Evolutionary conservation across 352 stramenopile species (phyloP), one percentile per base, ranked within the genome.

Genomic region (Saprolegnia parasitica): DNA sequence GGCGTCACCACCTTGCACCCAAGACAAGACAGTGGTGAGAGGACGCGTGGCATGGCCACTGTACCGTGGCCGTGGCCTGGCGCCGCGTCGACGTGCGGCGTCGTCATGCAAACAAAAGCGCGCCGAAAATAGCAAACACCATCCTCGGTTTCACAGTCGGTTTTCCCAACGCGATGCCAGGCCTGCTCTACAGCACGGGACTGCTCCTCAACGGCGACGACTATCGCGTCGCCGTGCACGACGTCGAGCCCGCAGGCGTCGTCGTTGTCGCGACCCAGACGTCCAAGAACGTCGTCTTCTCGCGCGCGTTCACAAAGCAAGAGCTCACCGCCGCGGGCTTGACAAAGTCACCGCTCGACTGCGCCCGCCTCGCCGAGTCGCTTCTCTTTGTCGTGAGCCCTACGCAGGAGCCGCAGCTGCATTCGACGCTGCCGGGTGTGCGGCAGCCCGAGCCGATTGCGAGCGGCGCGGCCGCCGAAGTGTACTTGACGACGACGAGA

Each of bases 151-250:
- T 21, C 35, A 37, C 3, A n/a, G 23, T 42, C 21, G 23, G 4
- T 37, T 61, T 10, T 9, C 10, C 13, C 15, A 26, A 23, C 2
- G 32, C 18, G 24, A 70, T 63, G 63, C 49, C 54, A 10, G 63
- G 49, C 11, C 32, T 37, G 23, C 37, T 67, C 37, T 70, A 61
- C 63, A 52, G 37, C 15, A 52, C 50, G 13, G 61, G 50, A 35
- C 16, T 70, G 20, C 54, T 61, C 63, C 32, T 70, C 26, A 23
- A 57, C 1, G 63, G 16, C 63, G 84, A 93, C 35, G 80, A 92
- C 56, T 77, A 79, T 61, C 70, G 91, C 26, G 85, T 93, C 35
- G 79, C 91, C 37, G 77, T 95, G 26, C 81, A 91, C 61, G 84
- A 83, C 42, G 79, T 79, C 24, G 85, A 81, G 35, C 73, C 92